Percentiles rank a stretch among this genome's conserved stretches.
phyloP scores from a whole-genome alignment of 108 stramenopile species.

The Epithemia pelagica region DNA sequence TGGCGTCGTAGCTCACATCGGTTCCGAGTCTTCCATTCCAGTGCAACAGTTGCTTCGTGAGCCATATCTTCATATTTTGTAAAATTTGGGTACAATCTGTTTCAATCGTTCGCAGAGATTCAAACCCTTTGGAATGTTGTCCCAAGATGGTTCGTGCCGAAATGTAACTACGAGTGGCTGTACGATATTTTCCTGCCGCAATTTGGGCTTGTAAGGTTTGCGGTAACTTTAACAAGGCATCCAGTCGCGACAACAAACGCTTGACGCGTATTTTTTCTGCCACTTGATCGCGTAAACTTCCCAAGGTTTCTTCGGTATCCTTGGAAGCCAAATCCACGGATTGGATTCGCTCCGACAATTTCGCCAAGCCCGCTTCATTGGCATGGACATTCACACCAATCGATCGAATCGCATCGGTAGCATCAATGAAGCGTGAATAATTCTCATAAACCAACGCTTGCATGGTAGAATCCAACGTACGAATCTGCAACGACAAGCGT shows the following conservation, averaged over 20 bases:
- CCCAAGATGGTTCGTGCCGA: conserved; percentile 58
- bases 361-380: conserved; percentile 37
- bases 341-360: conserved; percentile 39
- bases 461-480: conserved; percentile 91
- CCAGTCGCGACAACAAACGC: conserved; percentile 68
- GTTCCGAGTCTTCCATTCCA: conserved; percentile 46
- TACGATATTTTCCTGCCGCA: conserved; percentile 39
- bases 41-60: conserved; percentile 42
- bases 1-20: background rate
- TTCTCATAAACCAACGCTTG: conserved; percentile 99
- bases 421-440: conserved; percentile 97
- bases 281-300: conserved; percentile 57
- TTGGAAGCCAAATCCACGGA: conserved; percentile 24
- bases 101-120: conserved; percentile 73
- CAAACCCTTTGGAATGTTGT: conserved; percentile 75
- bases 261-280: conserved; percentile 77
- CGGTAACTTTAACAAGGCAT: conserved; percentile 67
- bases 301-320: conserved; percentile 44
- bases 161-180: conserved; percentile 52
- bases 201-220: conserved; percentile 55
- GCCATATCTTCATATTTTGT: conserved; percentile 29
- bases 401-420: conserved; percentile 92
- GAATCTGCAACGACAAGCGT: conserved; percentile 61
- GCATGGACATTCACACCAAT: conserved; percentile 66
- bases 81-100: conserved; percentile 64